These are phyloP conservation scores for Golubevia sp. DNA, from an alignment of 1,284 basidiomycete species.

Conservation along the genomic window DNA sequence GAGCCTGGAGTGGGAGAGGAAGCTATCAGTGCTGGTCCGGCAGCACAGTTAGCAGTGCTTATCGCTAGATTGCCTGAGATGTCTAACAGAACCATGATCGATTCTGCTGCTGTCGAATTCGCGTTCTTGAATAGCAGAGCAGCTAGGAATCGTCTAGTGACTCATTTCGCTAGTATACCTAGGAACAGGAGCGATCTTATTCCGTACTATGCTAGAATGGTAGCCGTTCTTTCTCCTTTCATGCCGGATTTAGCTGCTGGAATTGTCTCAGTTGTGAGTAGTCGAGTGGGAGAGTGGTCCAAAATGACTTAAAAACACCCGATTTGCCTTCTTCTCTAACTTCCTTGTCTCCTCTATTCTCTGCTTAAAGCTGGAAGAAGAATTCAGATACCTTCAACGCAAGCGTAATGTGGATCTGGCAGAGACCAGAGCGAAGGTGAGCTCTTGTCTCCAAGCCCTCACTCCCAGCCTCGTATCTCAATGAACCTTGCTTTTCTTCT, in stretches of 20 bases:
- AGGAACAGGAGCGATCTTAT: slow-evolving; percentile 87
- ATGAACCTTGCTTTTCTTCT: background rate
- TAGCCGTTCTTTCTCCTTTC: slow-evolving; percentile 84
- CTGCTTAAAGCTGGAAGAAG: slow-evolving; percentile 79
- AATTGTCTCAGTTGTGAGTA: slow-evolving; percentile 74
- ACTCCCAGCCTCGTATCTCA: background rate
- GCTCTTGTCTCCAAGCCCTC: slow-evolving; percentile 15
- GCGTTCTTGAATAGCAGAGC: slow-evolving; percentile 95
- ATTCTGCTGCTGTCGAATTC: slow-evolving; percentile 93
- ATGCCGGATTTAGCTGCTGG: slow-evolving; percentile 91
- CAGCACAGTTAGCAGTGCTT: slow-evolving; percentile 87
- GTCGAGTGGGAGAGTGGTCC: no score
- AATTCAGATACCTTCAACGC: slow-evolving; percentile 92
- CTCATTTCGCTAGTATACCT: slow-evolving; percentile 74
- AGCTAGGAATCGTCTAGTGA: slow-evolving; percentile 83
- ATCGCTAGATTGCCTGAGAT: slow-evolving; percentile 90
- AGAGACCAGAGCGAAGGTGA: slow-evolving; percentile 80
- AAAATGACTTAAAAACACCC: slow-evolving; percentile 14
- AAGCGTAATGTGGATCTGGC: slow-evolving; percentile 89
- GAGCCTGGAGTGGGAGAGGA: slow-evolving; percentile 59
- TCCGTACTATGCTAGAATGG: slow-evolving; percentile 88
- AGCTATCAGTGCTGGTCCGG: slow-evolving; percentile 73
- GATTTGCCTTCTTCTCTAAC: slow-evolving; percentile 2
- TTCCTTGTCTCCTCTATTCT: background rate
- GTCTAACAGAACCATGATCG: slow-evolving; percentile 87